Conservation (phyloP, 2,329 filamentous ascomycete genomes). For the Elsinoe necatrix region DNA sequence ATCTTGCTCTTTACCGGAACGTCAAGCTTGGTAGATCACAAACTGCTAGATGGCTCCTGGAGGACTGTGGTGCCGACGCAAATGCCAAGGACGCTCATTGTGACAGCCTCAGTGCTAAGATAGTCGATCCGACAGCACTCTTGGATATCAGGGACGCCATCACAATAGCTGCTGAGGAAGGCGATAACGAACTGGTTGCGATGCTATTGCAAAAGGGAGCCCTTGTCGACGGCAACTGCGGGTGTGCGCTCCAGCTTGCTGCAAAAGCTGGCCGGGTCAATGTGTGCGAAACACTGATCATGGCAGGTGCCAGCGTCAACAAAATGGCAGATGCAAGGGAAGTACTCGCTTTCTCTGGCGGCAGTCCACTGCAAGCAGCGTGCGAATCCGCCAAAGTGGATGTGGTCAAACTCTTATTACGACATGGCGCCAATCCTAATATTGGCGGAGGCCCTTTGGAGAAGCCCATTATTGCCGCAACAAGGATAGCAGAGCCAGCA, state of each 20-base stretch:
- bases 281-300: slow-evolving; percentile 6
- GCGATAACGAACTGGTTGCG: background rate
- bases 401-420: background rate
- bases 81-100: slow-evolving; percentile 8
- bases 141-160: slow-evolving; percentile 11
- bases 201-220: slow-evolving; percentile 7
- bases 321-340: background rate
- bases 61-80: background rate
- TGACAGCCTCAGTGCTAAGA: background rate
- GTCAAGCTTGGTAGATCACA: background rate
- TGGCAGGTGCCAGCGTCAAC: slow-evolving; percentile 4
- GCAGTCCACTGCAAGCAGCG: slow-evolving; percentile 17
- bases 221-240: background rate
- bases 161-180: slow-evolving; percentile 10
- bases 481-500: background rate
- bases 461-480: slow-evolving; percentile 16
- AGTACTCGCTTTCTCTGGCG: slow-evolving; percentile 11
- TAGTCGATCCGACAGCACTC: background rate
- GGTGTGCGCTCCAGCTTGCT: slow-evolving; percentile 14
- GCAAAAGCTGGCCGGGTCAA: slow-evolving; percentile 3
- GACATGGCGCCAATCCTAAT: slow-evolving; percentile 14
- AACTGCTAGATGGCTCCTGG: slow-evolving; percentile 6
- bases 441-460: slow-evolving; percentile 11
- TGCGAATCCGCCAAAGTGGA: slow-evolving; percentile 11
- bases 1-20: slow-evolving; percentile 12